Base-by-base conservation (phyloP, 2,329 filamentous ascomycete species). In the Cordyceps farinosa region DNA sequence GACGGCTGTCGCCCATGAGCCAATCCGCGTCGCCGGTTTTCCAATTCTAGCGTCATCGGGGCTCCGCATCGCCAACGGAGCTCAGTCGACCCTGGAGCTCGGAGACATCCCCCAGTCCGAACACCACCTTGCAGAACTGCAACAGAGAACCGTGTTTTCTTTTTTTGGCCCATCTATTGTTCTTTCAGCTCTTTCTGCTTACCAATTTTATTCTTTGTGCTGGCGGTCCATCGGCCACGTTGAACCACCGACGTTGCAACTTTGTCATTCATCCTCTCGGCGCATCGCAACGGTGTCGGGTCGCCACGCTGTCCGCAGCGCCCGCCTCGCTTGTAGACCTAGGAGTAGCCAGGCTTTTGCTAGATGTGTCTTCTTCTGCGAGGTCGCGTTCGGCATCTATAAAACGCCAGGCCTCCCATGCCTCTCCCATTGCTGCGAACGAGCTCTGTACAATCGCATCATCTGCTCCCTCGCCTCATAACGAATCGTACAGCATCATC, bases 41-140 rank as follows among this genome's bases (percentile, higher is more conserved):
- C 32, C 29, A 51, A 51, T 60, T 60, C 45, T 51, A 34, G 27
- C 34, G 56, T 60, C 45, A 60, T 60, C 13, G 22, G 38, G 15
- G 34, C 55, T 58, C 55, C 55, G 56, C 45, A 51, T 60, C 45
- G 45, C 45, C 40, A 59, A 32, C 36, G 27, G 30, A 22, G 15
- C 36, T 42, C 27, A 8, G 7, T 40, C 10, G 1, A 32, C 22
- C 32, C 29, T 7, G 27, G 2, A 32, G 36, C 56, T 60, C 45
- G 45, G 56, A 51, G 47, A 36, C 27, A n/a, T 27, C 27, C 7
- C 22, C 56, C 45, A 60, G 45, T 40, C 56, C 56, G 45, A 60
- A 32, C 34, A 32, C 56, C 15, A 51, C 54, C 36, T 32, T n/a
- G 5, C 5, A 17, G 22, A 29, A 10, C 22, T 22, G 22, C 22